Conservation (phyloP, 257 asterid genomes). For the Solanum microdontum region DNA sequence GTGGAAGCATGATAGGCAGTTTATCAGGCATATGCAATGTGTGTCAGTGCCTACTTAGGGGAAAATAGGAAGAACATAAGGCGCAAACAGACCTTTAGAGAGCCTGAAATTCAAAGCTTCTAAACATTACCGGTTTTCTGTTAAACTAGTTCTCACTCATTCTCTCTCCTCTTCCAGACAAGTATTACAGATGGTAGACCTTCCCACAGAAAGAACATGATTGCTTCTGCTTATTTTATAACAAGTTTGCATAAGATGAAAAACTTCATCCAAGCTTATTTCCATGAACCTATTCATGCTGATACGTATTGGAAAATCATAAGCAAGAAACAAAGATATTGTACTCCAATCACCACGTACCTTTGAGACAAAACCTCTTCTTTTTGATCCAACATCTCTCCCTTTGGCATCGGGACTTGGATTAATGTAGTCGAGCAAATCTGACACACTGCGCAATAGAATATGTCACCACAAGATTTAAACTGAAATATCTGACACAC, state of each 20-base stretch:
- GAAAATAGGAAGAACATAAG: not conserved
- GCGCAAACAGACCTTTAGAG: not conserved
- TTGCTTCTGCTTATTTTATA: not conserved
- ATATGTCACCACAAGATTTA: not conserved
- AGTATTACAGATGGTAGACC: not conserved
- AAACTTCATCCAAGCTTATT: not conserved
- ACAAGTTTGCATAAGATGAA: not conserved
- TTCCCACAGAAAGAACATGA: not conserved
- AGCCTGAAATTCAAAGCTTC: not conserved
- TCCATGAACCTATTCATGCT: not conserved
- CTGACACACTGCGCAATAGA: conserved; percentile 75
- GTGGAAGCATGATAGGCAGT: not conserved
- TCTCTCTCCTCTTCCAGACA: not conserved
- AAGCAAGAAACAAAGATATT: not conserved
- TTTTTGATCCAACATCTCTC: conserved; percentile 62
- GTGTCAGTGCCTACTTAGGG: not conserved
- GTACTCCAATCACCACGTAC: conserved; percentile 16
- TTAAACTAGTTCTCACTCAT: not conserved
- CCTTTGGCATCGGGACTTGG: conserved; percentile 76
- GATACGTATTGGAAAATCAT: not conserved
- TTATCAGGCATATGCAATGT: not conserved
- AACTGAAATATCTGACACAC: conserved; percentile 61
- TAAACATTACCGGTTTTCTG: not conserved
- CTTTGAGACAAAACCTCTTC: conserved; percentile 55
- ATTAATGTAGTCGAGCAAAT: conserved; percentile 91